phyloP scores from a whole-genome alignment of 805 yeast species.

The Candida sithepensis region DNA sequence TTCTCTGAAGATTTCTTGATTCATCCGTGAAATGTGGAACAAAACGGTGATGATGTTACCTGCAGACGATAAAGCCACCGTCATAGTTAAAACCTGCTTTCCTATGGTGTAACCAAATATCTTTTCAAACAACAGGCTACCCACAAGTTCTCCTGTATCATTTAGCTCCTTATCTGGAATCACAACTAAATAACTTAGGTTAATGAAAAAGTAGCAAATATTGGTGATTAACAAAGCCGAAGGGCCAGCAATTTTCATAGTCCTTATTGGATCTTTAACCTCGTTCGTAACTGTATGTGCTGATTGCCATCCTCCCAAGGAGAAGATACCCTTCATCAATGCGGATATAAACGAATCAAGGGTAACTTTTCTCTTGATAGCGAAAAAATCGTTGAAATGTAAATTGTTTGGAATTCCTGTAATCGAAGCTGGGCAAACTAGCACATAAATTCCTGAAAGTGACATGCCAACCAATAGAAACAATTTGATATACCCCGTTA shows the following conservation, averaged over 20 bases:
- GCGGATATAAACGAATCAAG: slow-evolving; percentile 45
- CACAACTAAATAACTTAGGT: slow-evolving; percentile 47
- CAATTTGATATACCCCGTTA: slow-evolving; percentile 60
- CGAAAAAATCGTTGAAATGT: slow-evolving; percentile 27
- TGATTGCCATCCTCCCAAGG: slow-evolving; percentile 53
- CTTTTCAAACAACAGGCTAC: slow-evolving; percentile 48
- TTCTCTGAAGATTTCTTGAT: slow-evolving; percentile 55
- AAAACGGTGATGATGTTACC: slow-evolving; percentile 55
- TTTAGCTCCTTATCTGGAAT: slow-evolving; percentile 46
- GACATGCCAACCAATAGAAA: slow-evolving; percentile 50
- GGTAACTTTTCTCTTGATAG: slow-evolving; percentile 30
- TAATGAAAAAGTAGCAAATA: slow-evolving; percentile 44
- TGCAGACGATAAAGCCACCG: slow-evolving; percentile 52
- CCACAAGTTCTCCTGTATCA: slow-evolving; percentile 45
- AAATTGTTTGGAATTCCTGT: slow-evolving; percentile 45
- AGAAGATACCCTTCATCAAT: slow-evolving; percentile 47
- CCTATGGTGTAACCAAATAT: slow-evolving; percentile 50
- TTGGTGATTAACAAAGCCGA: slow-evolving; percentile 40
- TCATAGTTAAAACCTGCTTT: slow-evolving; percentile 41
- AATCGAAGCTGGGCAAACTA: slow-evolving; percentile 42
- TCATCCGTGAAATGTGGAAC: slow-evolving; percentile 49
- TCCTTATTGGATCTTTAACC: slow-evolving; percentile 47
- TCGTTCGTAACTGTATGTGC: slow-evolving; percentile 54
- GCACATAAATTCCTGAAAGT: slow-evolving; percentile 54
- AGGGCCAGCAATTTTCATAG: slow-evolving; percentile 53